These are phyloP conservation scores for Sporobolomyces phaffii DNA, from an alignment of 768 basidiomycete species.

Conservation along the genomic window DNA sequence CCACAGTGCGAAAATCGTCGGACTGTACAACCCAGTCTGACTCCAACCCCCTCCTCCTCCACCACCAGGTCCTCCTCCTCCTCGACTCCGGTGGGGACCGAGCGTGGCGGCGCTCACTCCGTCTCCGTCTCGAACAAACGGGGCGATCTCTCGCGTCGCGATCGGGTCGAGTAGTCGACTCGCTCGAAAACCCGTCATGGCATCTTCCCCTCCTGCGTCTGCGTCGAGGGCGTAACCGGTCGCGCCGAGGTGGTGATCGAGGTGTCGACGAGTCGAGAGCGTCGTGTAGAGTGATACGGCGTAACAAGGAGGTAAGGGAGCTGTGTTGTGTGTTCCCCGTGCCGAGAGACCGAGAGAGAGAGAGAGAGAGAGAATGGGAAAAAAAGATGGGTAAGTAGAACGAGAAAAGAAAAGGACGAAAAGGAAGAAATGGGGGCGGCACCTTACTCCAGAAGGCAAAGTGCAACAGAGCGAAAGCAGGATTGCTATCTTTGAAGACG, in stretches of 20 bases:
- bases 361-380: no score
- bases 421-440: no score
- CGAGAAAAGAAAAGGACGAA: no score
- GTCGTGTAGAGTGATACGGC: conserved; percentile 30
- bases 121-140: no score
- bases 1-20: not conserved
- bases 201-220: not conserved
- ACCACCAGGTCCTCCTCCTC: not conserved
- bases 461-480: conserved; percentile 2
- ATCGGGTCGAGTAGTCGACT: not conserved
- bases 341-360: no score
- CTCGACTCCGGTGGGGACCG: not conserved
- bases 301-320: conserved; percentile 17
- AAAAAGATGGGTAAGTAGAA: no score
- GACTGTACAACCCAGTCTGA: not conserved
- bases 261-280: not conserved
- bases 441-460: conserved; percentile 9
- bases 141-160: not conserved
- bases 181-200: not conserved
- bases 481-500: conserved; percentile 1
- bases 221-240: not conserved
- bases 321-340: no score
- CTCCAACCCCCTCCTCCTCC: not conserved
- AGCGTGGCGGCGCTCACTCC: not conserved
- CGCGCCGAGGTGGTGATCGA: conserved; percentile 2